Base-by-base conservation (phyloP, 2,329 filamentous ascomycete species). In the Aotearoamyces nothofagi region DNA sequence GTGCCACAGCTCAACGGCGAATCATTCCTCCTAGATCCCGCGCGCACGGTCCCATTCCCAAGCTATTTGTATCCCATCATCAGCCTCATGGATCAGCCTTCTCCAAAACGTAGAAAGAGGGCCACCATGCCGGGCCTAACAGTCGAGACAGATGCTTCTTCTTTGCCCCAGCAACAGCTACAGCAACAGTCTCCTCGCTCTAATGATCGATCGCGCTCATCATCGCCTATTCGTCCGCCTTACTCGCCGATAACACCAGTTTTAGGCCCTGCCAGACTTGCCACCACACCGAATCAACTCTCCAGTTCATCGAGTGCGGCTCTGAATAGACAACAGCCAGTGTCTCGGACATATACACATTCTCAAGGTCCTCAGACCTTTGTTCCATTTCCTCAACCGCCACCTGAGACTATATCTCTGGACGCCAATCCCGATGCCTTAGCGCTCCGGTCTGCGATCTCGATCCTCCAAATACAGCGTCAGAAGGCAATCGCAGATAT, bases 381-480 rank as follows among this genome's bases (percentile, higher is more conserved):
- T 20, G 54, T 63, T 19, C 46, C 54, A 1, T 54, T 62, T 19
- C 46, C 54, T 1, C 55, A 57, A 3, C 46, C 46, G 2, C 29
- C 41, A 9, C 61, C 63, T 0, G 53, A 58, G 24, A 59, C 68
- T 24, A 58, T 77, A 33, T 60, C 66, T 41, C 70, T 75, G 35
- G 61, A 67, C 38, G 53, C 56, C 31, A 92, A 92, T 46, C 75
- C 82, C 5, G 87, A 96, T 58, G 83, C 78, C 14, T 77, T 94
- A 35, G 87, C 87, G 4, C 64, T 94, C 34, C 75, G 78, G 39
- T 81, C 79, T 15, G 81, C 86, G 25, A 83, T 94, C 35, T 78
- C 81, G 6, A 74, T 93, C 29, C 61, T 96, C 26, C 83, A 92
- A 55, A 64, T 92, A 39, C 87, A 96, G 57, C 75, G 75, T 38